Evolutionary conservation across 2,329 filamentous ascomycete species (phyloP), one percentile per base, ranked within the genome.

Genomic region (Fusarium longipes): DNA sequence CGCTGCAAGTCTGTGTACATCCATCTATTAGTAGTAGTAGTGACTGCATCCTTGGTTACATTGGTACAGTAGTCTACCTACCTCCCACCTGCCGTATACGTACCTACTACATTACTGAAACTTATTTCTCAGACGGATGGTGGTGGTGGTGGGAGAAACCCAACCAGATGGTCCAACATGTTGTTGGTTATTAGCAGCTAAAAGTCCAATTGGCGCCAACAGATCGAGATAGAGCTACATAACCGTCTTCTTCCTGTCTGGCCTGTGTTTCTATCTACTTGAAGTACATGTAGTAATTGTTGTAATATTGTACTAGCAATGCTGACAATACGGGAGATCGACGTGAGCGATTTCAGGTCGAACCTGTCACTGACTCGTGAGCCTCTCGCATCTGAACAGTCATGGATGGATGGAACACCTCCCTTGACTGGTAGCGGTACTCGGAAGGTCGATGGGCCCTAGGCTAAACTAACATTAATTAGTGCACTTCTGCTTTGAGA

Each of bases 261-360:
- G 22, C 36, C 30, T 48, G 8, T 15, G 11, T 57, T n/a, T 47
- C 48, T 17, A 36, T 51, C 56, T 27, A 39, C 32, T 36, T 32
- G 18, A 39, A 30, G 48, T 38, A 27, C 38, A 25, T 60, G 15
- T 50, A 40, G n/a, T n/a, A n/a, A n/a, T n/a, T n/a, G n/a, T n/a
- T n/a, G n/a, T n/a, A n/a, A 17, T 47, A 50, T 22, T 35, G 27
- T 58, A n/a, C 17, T 20, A 29, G 30, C n/a, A 57, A 54, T 53
- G 56, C 45, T 73, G 55, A 53, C 39, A 63, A 52, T 53, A 47
- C 67, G 71, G 71, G 71, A 73, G 71, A 73, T 73, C 71, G 67
- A 73, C 70, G 56, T 55, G 50, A 53, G 60, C 62, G 63, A 72
- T 66, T 65, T 52, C 25, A 52, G 55, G 29, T 38, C 25, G 29